phyloP scores from a whole-genome alignment of 768 basidiomycete species.

The Tulasnella sp. region DNA sequence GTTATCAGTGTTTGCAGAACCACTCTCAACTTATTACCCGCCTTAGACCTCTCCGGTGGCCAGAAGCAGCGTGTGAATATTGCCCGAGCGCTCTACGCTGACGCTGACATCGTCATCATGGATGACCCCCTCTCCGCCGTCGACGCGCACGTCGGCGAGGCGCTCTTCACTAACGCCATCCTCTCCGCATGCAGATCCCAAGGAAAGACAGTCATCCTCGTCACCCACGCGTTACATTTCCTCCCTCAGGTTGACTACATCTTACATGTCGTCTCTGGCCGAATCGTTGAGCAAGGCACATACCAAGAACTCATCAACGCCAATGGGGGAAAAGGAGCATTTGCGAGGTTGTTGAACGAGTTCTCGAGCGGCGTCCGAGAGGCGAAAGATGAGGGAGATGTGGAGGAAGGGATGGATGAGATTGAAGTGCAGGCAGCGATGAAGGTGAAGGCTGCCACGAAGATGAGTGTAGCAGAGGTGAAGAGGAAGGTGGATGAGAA shows the following conservation, averaged over 20 bases:
- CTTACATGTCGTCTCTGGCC: conserved; percentile 36
- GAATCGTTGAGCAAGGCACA: conserved; percentile 39
- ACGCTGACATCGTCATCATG: conserved; percentile 48
- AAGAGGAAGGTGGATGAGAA: conserved; percentile 31
- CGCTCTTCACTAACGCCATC: conserved; percentile 58
- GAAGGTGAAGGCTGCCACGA: conserved; percentile 17
- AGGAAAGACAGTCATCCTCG: conserved; percentile 44
- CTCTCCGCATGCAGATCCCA: conserved; percentile 33
- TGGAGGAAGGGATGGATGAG: conserved; percentile 22
- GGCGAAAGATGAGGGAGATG: conserved; percentile 27
- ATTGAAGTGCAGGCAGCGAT: conserved; percentile 21
- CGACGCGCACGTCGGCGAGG: conserved; percentile 49
- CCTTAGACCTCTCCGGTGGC: conserved; percentile 38
- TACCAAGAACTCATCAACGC: conserved; percentile 39
- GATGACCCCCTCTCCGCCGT: conserved; percentile 56
- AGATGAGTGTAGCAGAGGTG: conserved; percentile 26
- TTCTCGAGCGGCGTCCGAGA: conserved; percentile 39
- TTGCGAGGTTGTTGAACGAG: conserved; percentile 46
- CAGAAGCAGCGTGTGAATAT: conserved; percentile 56
- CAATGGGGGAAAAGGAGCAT: conserved; percentile 34
- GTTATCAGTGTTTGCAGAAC: conserved; percentile 25
- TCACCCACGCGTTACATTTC: conserved; percentile 48
- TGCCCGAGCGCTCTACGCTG: conserved; percentile 53
- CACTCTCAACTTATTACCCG: background rate
- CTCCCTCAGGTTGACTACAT: conserved; percentile 41